These are phyloP conservation scores for Ormosia emarginata DNA, from an alignment of 306 rosid genomes.

Conservation along the genomic window DNA sequence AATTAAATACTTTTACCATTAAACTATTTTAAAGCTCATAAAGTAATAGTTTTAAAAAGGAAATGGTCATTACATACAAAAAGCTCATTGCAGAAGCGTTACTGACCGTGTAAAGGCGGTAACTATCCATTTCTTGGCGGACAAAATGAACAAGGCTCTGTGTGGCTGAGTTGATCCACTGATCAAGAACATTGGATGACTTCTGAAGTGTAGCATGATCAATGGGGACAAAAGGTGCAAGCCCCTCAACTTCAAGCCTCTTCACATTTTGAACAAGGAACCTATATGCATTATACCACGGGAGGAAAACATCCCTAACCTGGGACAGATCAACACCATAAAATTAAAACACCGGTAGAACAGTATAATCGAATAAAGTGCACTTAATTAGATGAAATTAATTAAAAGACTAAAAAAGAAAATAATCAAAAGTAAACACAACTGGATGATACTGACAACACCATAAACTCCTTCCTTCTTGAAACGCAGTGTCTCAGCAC, in stretches of 20 bases:
- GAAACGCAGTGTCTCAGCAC: conserved; percentile 90
- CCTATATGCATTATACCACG: conserved; percentile 97
- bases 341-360: not conserved
- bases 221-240: conserved; percentile 56
- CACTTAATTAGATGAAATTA: not conserved
- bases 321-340: conserved; percentile 32
- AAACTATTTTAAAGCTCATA: not conserved
- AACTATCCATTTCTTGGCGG: conserved; percentile 84
- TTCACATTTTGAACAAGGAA: conserved; percentile 93
- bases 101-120: conserved; percentile 88
- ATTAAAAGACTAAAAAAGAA: not conserved
- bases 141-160: conserved; percentile 88
- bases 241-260: conserved; percentile 91
- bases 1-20: not conserved
- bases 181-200: conserved; percentile 93
- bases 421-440: not conserved
- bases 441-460: conserved; percentile 66
- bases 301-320: conserved; percentile 97
- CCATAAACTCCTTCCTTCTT: conserved; percentile 97
- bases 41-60: not conserved
- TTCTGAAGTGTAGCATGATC: conserved; percentile 66
- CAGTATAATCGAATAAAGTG: not conserved
- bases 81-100: not conserved
- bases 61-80: not conserved
- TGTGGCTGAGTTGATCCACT: conserved; percentile 98